These are phyloP conservation scores for Claviceps sp. DNA, from an alignment of 2,329 filamentous ascomycete species.

Conservation along the genomic window DNA sequence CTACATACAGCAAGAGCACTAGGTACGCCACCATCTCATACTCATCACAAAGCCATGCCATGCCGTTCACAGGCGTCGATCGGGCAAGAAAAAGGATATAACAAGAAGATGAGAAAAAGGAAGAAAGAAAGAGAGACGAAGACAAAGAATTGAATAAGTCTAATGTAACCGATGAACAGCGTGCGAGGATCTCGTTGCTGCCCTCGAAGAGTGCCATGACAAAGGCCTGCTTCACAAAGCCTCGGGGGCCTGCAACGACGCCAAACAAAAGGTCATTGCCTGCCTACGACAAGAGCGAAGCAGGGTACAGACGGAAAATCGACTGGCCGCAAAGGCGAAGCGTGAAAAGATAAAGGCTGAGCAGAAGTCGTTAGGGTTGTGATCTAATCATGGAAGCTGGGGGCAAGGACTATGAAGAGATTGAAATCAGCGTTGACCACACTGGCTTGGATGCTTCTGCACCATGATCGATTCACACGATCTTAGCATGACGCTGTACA, in stretches of 20 bases:
- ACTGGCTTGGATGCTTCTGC: background rate
- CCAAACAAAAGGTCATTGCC: slow-evolving; percentile 71
- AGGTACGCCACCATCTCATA: slow-evolving; percentile 37
- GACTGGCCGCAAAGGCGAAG: slow-evolving; percentile 53
- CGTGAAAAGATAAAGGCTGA: slow-evolving; percentile 56
- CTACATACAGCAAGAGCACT: slow-evolving; percentile 84
- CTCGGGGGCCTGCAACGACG: slow-evolving; percentile 75
- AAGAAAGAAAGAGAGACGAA: background rate
- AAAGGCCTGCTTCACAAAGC: slow-evolving; percentile 87
- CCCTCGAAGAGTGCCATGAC: slow-evolving; percentile 91
- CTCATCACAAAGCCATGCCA: background rate
- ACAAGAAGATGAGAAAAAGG: background rate
- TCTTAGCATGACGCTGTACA: background rate
- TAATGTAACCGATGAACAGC: slow-evolving; percentile 38
- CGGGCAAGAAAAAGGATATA: background rate
- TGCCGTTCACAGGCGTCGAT: background rate
- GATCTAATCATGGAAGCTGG: slow-evolving; percentile 2
- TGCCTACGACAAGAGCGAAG: slow-evolving; percentile 72
- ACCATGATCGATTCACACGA: background rate
- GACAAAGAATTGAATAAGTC: background rate
- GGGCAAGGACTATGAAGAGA: background rate
- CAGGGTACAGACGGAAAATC: slow-evolving; percentile 66
- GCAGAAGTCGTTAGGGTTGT: slow-evolving; percentile 43
- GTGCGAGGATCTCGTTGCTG: slow-evolving; percentile 87
- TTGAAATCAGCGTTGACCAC: background rate